Evolutionary conservation across 352 stramenopile genomes (phyloP).

Genomic region (Pythium phragmitis): DNA sequence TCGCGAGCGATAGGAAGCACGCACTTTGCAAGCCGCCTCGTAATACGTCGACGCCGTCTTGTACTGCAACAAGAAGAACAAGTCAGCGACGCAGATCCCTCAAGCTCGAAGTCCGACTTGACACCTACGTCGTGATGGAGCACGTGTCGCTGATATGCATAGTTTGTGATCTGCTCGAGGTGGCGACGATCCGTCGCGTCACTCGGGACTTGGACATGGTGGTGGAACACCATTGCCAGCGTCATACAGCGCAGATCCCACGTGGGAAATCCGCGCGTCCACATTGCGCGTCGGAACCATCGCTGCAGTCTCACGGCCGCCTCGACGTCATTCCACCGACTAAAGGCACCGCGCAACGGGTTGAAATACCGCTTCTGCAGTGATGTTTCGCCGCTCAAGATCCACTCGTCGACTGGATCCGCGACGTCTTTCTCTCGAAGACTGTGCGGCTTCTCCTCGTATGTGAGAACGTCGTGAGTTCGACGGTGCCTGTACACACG

Average conservation of each 20-base stretch:
- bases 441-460: conserved; percentile 40
- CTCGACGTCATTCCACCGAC: conserved; percentile 34
- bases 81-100: background rate
- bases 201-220: conserved; percentile 8
- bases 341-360: conserved; percentile 38
- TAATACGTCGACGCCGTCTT: conserved; percentile 49
- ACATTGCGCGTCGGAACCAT: conserved; percentile 57
- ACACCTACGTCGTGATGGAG: conserved; percentile 49
- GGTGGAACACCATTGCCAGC: conserved; percentile 43
- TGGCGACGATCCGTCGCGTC: conserved; percentile 13
- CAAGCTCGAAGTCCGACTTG: background rate
- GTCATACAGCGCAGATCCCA: conserved; percentile 43
- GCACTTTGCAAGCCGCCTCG: conserved; percentile 53
- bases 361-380: conserved; percentile 39
- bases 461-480: conserved; percentile 8
- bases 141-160: conserved; percentile 46
- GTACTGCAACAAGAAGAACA: conserved; percentile 31
- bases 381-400: background rate
- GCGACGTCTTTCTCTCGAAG: conserved; percentile 46
- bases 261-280: conserved; percentile 37
- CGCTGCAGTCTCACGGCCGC: conserved; percentile 42
- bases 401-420: conserved; percentile 49
- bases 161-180: conserved; percentile 37
- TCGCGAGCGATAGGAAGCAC: background rate
- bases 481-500: conserved; percentile 42